These are phyloP conservation scores for Pseudodiploospora longispora DNA, from an alignment of 2,329 filamentous ascomycete genomes.

Conservation along the genomic window DNA sequence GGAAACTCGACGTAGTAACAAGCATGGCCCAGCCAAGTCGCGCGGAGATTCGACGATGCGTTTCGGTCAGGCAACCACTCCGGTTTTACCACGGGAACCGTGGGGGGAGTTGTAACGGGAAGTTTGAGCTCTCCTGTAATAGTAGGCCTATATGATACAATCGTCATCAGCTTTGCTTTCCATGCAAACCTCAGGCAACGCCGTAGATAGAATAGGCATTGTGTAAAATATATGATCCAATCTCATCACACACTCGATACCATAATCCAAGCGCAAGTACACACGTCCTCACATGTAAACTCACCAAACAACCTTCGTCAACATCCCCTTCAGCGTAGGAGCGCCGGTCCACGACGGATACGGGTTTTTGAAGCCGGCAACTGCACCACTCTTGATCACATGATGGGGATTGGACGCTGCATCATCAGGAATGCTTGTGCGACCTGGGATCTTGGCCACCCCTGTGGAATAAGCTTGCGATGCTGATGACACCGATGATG, in stretches of 20 bases:
- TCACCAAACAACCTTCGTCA: constrained; percentile 29
- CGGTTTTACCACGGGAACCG: constrained; percentile 59
- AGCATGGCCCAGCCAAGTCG: constrained; percentile 92
- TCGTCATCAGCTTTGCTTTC: too few species aligned
- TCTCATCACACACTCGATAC: too few species aligned
- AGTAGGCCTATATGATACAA: constrained; percentile 20
- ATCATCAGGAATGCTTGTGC: constrained; percentile 30
- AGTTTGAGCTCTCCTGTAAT: constrained; percentile 30
- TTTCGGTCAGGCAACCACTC: constrained; percentile 55
- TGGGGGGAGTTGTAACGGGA: constrained; percentile 57
- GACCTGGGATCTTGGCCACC: constrained; percentile 27
- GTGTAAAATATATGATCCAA: too few species aligned
- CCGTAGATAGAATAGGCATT: too few species aligned
- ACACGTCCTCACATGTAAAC: constrained; percentile 7
- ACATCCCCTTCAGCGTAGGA: constrained; percentile 14
- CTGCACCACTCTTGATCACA: constrained; percentile 30
- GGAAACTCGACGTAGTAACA: constrained; percentile 92
- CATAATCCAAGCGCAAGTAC: too few species aligned
- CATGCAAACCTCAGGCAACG: too few species aligned
- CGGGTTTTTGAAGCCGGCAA: constrained; percentile 41
- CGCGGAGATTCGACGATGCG: constrained; percentile 54
- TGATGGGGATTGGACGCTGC: constrained; percentile 41
- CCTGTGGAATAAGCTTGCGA: constrained; percentile 14
- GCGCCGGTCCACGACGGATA: constrained; percentile 36
- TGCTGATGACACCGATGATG: constrained; percentile 9